Base-by-base conservation (phyloP, 805 yeast genomes). In the Monosporozyma unispora region DNA sequence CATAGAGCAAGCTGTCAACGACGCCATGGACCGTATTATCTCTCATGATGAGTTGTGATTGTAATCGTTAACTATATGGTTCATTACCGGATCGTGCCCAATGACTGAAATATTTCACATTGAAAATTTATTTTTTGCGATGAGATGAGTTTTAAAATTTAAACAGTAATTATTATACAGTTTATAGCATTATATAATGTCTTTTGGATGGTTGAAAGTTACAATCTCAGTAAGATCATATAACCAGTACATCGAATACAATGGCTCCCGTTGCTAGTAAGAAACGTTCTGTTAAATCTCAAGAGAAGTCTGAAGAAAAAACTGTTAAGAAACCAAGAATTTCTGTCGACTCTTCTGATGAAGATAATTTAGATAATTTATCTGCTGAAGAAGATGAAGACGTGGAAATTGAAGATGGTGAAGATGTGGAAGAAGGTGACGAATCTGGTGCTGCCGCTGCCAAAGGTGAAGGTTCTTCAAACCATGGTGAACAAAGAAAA, bases 401-500 rank as follows among this genome's bases (percentile, higher is more conserved):
- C n/a, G 51, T 53, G 8, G 67, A 58, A 48, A 67, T 61, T 21
- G 64, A 57, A 48, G 64, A 54, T 21, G 70, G 59, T 8, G 70
- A 65, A 41, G 58, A 65, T 21, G 67, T 59, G 31, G 56, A 52
- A 19, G 48, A 47, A n/a, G 72, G 69, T 23, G 56, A 58, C 21
- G 75, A 66, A 29, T 68, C 37, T 28, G 5, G 25, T n/a, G 18
- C 56, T 11, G 57, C 59, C 29, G 52, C 54, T 7, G 27, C 27
- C 27, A 63, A 57, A 22, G 63, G 54, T 33, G 68, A 61, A 27
- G 62, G 57, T 2, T 69, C 67, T 25, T 75, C 75, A 49, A 70
- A 74, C 54, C 95, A 87, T 63, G 82, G 82, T 27, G 96, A 87
- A 64, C 96, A 91, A 69, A 82, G 82, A 66, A 81, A 81, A 59